Percentiles rank a stretch among this genome's conserved stretches.
These are phyloP conservation scores for Malassezia vespertilionis DNA, from an alignment of 1,284 basidiomycete genomes.

Conservation along the genomic window DNA sequence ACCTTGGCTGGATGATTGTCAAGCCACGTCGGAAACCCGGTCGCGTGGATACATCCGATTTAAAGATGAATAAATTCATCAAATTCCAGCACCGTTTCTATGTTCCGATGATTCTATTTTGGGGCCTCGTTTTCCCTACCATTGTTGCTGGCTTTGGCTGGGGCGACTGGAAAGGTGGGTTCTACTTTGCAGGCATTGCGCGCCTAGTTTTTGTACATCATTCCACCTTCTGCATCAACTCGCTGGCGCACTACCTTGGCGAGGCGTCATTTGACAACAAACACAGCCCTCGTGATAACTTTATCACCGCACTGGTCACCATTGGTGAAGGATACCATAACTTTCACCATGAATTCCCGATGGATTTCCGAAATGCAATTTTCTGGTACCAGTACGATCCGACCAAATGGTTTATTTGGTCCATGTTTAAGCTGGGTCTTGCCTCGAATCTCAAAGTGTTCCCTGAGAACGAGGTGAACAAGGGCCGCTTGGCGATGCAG, in stretches of 20 bases:
- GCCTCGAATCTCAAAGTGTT: constrained; percentile 44
- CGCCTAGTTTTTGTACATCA: constrained; percentile 46
- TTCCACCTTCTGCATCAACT: constrained; percentile 47
- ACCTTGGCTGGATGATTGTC: constrained; percentile 46
- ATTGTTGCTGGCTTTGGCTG: constrained; percentile 45
- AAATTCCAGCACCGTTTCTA: constrained; percentile 46
- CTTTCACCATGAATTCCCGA: constrained; percentile 48
- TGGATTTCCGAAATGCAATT: constrained; percentile 46
- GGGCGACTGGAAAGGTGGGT: constrained; percentile 45
- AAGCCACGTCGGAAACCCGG: constrained; percentile 46
- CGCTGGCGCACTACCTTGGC: constrained; percentile 45
- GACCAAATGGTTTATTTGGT: constrained; percentile 45
- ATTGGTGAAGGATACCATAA: constrained; percentile 47
- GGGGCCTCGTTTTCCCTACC: constrained; percentile 42
- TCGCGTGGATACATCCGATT: constrained; percentile 43
- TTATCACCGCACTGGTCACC: constrained; percentile 43
- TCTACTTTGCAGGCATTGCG: constrained; percentile 42
- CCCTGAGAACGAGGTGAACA: constrained; percentile 46
- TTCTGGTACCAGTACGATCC: constrained; percentile 47
- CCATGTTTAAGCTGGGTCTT: constrained; percentile 34
- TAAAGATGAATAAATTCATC: constrained; percentile 42
- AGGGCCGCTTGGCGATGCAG: constrained; percentile 44
- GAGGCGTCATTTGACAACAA: constrained; percentile 46
- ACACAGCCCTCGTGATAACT: constrained; percentile 45
- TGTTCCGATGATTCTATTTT: constrained; percentile 43